Evolutionary conservation across 805 yeast species (phyloP).

Genomic region (Wickerhamomyces sydowiorum): DNA sequence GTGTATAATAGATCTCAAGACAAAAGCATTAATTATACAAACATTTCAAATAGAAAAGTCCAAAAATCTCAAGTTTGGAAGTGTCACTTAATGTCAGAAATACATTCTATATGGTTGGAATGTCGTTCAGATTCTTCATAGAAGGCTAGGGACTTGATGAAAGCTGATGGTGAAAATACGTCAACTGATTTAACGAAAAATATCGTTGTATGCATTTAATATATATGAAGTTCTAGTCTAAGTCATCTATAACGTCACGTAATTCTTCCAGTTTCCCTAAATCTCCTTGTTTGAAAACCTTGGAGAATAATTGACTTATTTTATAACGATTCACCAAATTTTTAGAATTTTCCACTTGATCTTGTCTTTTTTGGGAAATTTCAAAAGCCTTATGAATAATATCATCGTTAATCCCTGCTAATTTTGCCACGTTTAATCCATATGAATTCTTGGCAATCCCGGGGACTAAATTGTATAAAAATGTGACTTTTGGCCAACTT

Average conservation of each 20-base stretch:
- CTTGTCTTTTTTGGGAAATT: constrained; percentile 80
- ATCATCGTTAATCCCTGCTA: constrained; percentile 84
- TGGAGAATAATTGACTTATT: background rate
- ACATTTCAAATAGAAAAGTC: no score
- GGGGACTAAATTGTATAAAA: constrained; percentile 83
- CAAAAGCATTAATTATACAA: no score
- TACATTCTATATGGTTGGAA: no score
- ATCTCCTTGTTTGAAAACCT: background rate
- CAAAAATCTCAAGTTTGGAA: no score
- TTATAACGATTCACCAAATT: no score
- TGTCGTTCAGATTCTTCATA: no score
- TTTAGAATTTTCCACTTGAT: constrained; percentile 22
- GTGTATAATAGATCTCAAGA: no score
- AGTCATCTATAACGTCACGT: background rate
- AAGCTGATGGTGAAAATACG: no score
- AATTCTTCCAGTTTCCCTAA: background rate
- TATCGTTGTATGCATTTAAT: no score
- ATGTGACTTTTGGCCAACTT: constrained; percentile 58
- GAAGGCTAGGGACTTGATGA: no score
- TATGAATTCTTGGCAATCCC: constrained; percentile 92
- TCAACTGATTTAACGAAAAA: no score
- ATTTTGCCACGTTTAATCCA: constrained; percentile 96
- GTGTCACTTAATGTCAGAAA: no score
- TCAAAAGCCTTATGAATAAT: constrained; percentile 88
- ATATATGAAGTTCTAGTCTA: background rate